phyloP scores from a whole-genome alignment of 2,329 filamentous ascomycete species.

The Diaporthe amygdali region DNA sequence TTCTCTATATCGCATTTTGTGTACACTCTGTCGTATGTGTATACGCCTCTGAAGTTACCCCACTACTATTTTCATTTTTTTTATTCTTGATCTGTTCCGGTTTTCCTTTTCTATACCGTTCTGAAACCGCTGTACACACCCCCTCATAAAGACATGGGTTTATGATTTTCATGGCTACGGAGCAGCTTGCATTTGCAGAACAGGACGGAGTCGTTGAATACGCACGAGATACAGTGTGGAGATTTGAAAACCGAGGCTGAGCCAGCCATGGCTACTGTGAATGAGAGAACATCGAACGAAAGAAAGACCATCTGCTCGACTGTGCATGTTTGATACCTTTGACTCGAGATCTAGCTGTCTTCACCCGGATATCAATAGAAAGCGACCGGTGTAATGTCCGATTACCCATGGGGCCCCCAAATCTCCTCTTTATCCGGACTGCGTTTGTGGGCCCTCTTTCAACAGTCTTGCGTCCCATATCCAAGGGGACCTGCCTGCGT shows the following conservation, averaged over 20 bases:
- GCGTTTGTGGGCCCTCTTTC: background rate
- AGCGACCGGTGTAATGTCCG: too few species aligned
- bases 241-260: background rate
- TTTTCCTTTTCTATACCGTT: background rate
- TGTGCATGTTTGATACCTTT: background rate
- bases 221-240: background rate
- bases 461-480: background rate
- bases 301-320: background rate
- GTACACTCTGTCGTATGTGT: constrained; percentile 21
- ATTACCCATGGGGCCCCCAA: too few species aligned
- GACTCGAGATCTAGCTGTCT: background rate
- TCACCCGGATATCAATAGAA: too few species aligned
- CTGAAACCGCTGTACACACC: constrained; percentile 2
- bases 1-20: constrained; percentile 17
- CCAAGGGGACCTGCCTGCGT: background rate
- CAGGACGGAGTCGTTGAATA: background rate
- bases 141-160: constrained; percentile 12
- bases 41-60: background rate
- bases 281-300: constrained; percentile 6
- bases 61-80: background rate
- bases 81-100: background rate
- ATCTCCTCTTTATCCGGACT: background rate
- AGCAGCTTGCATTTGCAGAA: constrained; percentile 7
- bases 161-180: constrained; percentile 21
- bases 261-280: background rate